A percentile compares a stretch with the other conserved stretches of the same genome.
Conservation (phyloP, 768 basidiomycete genomes). For the Leccinum boreale region DNA sequence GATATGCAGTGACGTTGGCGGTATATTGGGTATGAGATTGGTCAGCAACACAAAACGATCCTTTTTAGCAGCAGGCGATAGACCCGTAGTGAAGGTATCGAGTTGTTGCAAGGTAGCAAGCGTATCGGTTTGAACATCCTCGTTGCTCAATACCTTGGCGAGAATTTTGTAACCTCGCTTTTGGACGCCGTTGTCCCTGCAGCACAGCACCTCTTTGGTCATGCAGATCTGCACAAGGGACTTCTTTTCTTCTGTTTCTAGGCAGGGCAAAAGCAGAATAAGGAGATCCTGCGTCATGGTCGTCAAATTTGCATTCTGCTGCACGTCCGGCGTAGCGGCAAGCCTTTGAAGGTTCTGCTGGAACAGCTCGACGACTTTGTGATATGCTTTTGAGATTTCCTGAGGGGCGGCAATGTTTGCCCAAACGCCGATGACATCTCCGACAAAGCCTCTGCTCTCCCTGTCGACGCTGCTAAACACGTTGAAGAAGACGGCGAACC, state of each 20-base stretch:
- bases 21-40: conserved; percentile 63
- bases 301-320: conserved; percentile 42
- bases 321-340: conserved; percentile 31
- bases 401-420: conserved; percentile 70
- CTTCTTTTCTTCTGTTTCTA: conserved; percentile 58
- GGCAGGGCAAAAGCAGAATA: conserved; percentile 73
- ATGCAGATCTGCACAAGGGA: conserved; percentile 69
- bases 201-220: conserved; percentile 63
- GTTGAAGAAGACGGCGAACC: conserved; percentile 95
- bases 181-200: conserved; percentile 84
- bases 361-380: conserved; percentile 72
- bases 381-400: conserved; percentile 81
- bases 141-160: conserved; percentile 64
- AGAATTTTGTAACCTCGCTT: conserved; percentile 94
- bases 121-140: conserved; percentile 51
- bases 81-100: conserved; percentile 58
- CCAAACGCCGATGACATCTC: conserved; percentile 89
- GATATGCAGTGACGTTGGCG: conserved; percentile 70
- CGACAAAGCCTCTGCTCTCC: conserved; percentile 72
- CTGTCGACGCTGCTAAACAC: conserved; percentile 85
- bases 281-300: conserved; percentile 81
- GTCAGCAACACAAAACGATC: conserved; percentile 82
- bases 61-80: conserved; percentile 87
- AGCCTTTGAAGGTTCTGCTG: conserved; percentile 54
- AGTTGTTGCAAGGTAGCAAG: conserved; percentile 63